Evolutionary conservation across 441 rosid species (phyloP), one percentile per base, ranked within the genome.

Genomic region (Corymbia calophylla): DNA sequence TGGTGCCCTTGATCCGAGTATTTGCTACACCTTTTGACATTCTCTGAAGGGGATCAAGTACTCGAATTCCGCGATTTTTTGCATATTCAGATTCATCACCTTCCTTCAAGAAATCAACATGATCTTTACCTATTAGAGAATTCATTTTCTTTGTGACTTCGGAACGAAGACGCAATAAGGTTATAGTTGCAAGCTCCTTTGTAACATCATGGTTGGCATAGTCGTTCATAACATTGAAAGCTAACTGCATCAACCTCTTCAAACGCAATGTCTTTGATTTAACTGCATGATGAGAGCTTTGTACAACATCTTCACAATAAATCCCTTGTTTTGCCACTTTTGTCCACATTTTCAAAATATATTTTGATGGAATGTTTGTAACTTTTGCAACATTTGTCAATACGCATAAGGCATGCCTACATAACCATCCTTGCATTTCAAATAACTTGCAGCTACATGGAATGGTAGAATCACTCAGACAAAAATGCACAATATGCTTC

Each of bases 81-180:
- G 5, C 68, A 1, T 62, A 29, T 62, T 62, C 1, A 62, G 0
- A 62, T 62, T 29, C 9, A 6, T 62, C 9, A 29, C 17, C 0
- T 62, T 62, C 4, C 17, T 13, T 1, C 32, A 0, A 62, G 5
- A 29, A 62, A 62, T 29, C 8, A 29, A 62, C 68, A 62, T 62
- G 4, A 29, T 13, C 0, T 29, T 62, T 62, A 13, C 32, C 0
- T 0, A 1, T 25, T 58, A 8, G 3, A 66, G 7, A 66, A 16
- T 31, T 1, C 23, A 66, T 66, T 66, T 66, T 32, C 0, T 31
- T 31, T 17, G 1, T 4, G 12, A 31, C 31, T 31, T 8, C 23
- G 8, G 0, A 66, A 32, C 6, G 18, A 66, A 66, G 0, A 5
- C 10, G 35, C 12, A 1, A 1, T 8, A 66, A 66, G 0, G 6